These are phyloP conservation scores for Globisporangium megalacanthum DNA, from an alignment of 352 stramenopile species.

Conservation along the genomic window DNA sequence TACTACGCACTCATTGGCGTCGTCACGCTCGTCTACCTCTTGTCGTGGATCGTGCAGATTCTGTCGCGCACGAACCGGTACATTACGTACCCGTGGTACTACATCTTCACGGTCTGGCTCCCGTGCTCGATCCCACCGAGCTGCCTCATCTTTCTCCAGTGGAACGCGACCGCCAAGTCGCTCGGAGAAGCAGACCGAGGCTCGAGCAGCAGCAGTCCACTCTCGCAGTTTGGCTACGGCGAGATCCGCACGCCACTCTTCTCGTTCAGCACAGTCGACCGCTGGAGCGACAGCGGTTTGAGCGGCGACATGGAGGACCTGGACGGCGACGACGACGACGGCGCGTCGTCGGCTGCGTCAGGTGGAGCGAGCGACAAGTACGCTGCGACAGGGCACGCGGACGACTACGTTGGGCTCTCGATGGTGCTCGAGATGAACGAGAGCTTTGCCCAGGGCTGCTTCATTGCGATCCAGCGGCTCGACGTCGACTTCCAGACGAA, in stretches of 20 bases:
- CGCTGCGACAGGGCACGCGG: slow-evolving; percentile 5
- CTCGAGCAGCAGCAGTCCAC: slow-evolving; percentile 26
- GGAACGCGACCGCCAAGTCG: slow-evolving; percentile 83
- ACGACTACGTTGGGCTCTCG: slow-evolving; percentile 75
- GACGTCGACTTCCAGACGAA: slow-evolving; percentile 31
- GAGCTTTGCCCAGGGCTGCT: slow-evolving; percentile 65
- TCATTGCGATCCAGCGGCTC: slow-evolving; percentile 74
- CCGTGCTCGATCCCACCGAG: slow-evolving; percentile 80
- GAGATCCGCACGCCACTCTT: slow-evolving; percentile 79
- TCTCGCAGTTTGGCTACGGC: slow-evolving; percentile 59
- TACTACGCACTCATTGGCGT: slow-evolving; percentile 86
- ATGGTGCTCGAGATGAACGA: slow-evolving; percentile 84
- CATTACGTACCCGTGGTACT: slow-evolving; percentile 85
- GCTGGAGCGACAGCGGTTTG: slow-evolving; percentile 44
- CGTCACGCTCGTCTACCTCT: slow-evolving; percentile 78
- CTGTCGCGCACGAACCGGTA: slow-evolving; percentile 47
- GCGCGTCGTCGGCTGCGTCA: not conserved
- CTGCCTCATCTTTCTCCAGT: slow-evolving; percentile 85
- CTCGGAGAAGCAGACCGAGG: slow-evolving; percentile 48
- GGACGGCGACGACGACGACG: slow-evolving; percentile 23
- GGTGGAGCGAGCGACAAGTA: slow-evolving; percentile 10
- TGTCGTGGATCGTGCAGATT: slow-evolving; percentile 83
- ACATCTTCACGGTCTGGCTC: slow-evolving; percentile 86
- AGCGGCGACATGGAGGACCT: slow-evolving; percentile 41
- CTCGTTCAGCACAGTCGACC: slow-evolving; percentile 59